Percentiles rank a stretch among this genome's conserved stretches.
phyloP scores from a whole-genome alignment of 805 yeast genomes.

The Ogataea nakhonphanomensis region DNA sequence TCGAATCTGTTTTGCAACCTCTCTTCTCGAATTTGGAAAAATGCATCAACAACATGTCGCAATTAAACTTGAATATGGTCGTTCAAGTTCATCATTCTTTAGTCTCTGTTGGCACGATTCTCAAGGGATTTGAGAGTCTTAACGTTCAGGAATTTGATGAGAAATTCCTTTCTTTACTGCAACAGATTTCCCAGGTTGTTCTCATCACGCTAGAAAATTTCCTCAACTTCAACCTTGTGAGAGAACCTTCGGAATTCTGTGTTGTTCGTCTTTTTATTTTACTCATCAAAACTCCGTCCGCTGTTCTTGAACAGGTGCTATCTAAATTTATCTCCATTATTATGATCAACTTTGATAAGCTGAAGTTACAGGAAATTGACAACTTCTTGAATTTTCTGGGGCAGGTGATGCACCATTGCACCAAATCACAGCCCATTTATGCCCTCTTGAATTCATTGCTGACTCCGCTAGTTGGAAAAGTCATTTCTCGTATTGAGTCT shows the following conservation, averaged over 20 bases:
- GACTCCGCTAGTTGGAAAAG: constrained; percentile 68
- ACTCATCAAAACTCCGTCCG: constrained; percentile 42
- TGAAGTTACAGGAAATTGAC: constrained; percentile 61
- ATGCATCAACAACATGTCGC: constrained; percentile 44
- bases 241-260: constrained; percentile 85
- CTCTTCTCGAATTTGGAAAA: constrained; percentile 67
- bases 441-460: constrained; percentile 69
- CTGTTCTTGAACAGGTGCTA: constrained; percentile 42
- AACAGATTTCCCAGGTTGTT: constrained; percentile 65
- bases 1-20: constrained; percentile 71
- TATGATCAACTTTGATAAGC: constrained; percentile 52
- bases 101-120: constrained; percentile 86
- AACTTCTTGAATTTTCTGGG: constrained; percentile 86
- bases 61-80: constrained; percentile 42
- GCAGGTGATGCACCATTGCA: constrained; percentile 79
- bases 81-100: constrained; percentile 82
- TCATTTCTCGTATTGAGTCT: constrained; percentile 40
- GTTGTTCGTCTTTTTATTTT: constrained; percentile 84
- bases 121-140: constrained; percentile 70
- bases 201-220: constrained; percentile 78
- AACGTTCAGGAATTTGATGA: constrained; percentile 30
- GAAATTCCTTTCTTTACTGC: constrained; percentile 29
- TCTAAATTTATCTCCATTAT: constrained; percentile 70
- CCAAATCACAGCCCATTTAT: constrained; percentile 63
- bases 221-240: constrained; percentile 58